phyloP scores from a whole-genome alignment of 495 filamentous ascomycete genomes.

The Aspergillus conjunctus region DNA sequence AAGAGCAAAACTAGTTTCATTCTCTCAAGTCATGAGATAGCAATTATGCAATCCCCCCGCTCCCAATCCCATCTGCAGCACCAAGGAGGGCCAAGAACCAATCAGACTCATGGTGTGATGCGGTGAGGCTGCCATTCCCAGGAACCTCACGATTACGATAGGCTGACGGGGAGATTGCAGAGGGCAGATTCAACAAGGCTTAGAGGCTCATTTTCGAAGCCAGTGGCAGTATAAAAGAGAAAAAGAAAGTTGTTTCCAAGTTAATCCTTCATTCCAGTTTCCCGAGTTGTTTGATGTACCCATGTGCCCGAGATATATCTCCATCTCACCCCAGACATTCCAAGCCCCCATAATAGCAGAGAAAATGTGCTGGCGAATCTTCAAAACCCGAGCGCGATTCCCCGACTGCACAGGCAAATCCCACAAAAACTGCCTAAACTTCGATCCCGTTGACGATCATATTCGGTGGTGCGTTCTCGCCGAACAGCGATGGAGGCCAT shows the following conservation, averaged over 20 bases:
- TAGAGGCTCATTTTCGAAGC: too few relatives aligned
- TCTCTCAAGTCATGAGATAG: neutral
- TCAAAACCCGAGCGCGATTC: slow-evolving; percentile 5
- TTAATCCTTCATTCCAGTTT: too few relatives aligned
- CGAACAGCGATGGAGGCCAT: neutral
- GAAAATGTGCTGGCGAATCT: slow-evolving; percentile 10
- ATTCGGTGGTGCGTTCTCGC: slow-evolving; percentile 8
- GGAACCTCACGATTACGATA: too few relatives aligned
- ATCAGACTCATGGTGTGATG: neutral
- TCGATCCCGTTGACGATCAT: slow-evolving; percentile 3
- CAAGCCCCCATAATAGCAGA: too few relatives aligned
- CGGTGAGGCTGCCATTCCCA: neutral
- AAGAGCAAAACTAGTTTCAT: neutral
- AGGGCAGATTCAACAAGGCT: too few relatives aligned
- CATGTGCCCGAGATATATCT: too few relatives aligned
- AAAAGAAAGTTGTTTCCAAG: too few relatives aligned
- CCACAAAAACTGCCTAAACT: neutral
- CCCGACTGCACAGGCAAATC: slow-evolving; percentile 7
- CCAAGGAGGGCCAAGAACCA: neutral
- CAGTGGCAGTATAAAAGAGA: too few relatives aligned
- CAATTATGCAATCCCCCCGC: neutral
- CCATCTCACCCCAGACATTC: too few relatives aligned
- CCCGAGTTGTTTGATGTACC: too few relatives aligned
- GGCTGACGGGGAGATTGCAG: too few relatives aligned
- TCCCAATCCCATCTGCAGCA: neutral